Percentiles rank a stretch among this genome's conserved stretches.
These are phyloP conservation scores for Zygosaccharomyces gambellarensis DNA, from an alignment of 805 yeast genomes.

Conservation along the genomic window DNA sequence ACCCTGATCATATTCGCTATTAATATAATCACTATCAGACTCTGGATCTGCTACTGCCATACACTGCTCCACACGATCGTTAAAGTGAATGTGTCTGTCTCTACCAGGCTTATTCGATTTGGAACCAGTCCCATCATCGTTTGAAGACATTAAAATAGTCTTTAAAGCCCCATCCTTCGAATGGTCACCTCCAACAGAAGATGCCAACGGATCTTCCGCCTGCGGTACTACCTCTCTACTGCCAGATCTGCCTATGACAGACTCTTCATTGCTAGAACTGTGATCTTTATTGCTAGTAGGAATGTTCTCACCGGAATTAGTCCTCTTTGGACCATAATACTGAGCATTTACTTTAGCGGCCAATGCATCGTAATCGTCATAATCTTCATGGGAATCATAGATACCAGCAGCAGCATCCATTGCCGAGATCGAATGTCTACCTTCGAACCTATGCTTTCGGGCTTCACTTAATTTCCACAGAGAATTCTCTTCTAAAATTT, in stretches of 20 bases:
- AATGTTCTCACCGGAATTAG: background rate
- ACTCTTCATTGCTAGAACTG: background rate
- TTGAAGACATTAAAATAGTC: conserved; percentile 9
- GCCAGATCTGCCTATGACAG: background rate
- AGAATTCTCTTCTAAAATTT: conserved; percentile 47
- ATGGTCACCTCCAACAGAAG: background rate
- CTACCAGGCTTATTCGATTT: conserved; percentile 12
- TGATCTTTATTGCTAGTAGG: background rate
- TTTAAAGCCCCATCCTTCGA: background rate
- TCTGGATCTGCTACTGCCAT: conserved; percentile 51
- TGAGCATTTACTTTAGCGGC: conserved; percentile 38
- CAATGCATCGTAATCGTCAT: conserved; percentile 33
- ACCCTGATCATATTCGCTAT: conserved; percentile 7
- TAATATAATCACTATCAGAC: conserved; percentile 19
- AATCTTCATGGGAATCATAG: conserved; percentile 15
- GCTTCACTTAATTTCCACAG: conserved; percentile 40
- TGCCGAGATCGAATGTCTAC: conserved; percentile 21
- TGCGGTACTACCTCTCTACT: background rate
- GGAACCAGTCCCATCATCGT: conserved; percentile 4
- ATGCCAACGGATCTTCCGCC: background rate
- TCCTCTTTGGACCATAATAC: conserved; percentile 17
- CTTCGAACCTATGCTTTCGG: conserved; percentile 55
- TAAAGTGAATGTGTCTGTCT: conserved; percentile 78
- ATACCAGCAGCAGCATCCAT: conserved; percentile 25
- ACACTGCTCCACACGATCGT: conserved; percentile 92